These are phyloP conservation scores for Xylaria sp. DNA, from an alignment of 2,329 filamentous ascomycete species.

Conservation along the genomic window DNA sequence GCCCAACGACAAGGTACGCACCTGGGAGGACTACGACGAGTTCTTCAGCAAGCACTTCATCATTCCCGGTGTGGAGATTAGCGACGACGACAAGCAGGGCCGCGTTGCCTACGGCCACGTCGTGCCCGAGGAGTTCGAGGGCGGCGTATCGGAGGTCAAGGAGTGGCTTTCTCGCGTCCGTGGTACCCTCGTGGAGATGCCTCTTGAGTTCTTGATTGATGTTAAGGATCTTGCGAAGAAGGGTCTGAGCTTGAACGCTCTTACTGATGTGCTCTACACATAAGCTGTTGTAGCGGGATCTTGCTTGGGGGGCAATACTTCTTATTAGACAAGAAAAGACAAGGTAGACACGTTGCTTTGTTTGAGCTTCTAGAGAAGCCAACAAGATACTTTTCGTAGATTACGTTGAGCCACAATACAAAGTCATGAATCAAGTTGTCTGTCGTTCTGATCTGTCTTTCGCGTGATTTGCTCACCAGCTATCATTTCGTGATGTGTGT, in stretches of 20 bases:
- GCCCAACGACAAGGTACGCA: conserved; percentile 61
- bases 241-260: conserved; percentile 64
- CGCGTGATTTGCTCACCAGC: neutral
- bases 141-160: conserved; percentile 69
- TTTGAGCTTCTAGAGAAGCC: too few relatives aligned
- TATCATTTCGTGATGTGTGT: neutral
- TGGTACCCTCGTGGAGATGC: conserved; percentile 82
- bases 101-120: conserved; percentile 80
- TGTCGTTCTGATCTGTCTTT: neutral
- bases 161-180: conserved; percentile 60
- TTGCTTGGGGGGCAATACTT: neutral
- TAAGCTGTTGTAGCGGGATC: conserved; percentile 7
- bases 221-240: conserved; percentile 80
- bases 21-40: conserved; percentile 67
- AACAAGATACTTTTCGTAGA: neutral
- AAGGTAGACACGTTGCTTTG: neutral
- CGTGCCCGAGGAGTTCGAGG: conserved; percentile 68
- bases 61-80: conserved; percentile 42
- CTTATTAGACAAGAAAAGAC: neutral
- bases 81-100: conserved; percentile 35
- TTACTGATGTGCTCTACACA: conserved; percentile 71
- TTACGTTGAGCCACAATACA: neutral
- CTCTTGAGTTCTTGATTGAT: conserved; percentile 76
- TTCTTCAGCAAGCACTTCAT: conserved; percentile 67
- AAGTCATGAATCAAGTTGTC: neutral